Conservation (phyloP, 2,329 filamentous ascomycete genomes). For the Phyllosticta citrichinensis region DNA sequence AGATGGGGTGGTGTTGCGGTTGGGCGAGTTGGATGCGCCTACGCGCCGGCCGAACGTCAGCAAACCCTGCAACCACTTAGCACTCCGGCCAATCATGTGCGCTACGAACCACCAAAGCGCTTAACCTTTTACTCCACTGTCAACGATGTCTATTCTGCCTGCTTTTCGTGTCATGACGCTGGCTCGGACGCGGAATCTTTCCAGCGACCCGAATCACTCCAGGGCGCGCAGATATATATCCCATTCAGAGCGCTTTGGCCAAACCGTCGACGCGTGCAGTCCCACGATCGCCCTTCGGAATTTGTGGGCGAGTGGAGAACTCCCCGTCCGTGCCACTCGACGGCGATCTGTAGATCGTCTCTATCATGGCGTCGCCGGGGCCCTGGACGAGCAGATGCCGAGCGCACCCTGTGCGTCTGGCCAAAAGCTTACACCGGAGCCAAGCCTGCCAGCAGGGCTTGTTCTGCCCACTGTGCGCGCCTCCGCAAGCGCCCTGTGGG, state of each 20-base stretch:
- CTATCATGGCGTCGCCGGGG: neutral
- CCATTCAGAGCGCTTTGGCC: neutral
- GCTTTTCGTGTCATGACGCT: neutral
- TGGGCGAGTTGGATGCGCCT: neutral
- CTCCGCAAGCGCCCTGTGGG: neutral
- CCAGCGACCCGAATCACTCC: neutral
- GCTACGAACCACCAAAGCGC: neutral
- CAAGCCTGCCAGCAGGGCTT: neutral
- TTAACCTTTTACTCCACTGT: neutral
- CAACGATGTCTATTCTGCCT: neutral
- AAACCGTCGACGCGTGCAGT: neutral
- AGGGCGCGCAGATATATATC: neutral
- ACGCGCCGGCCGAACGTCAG: neutral
- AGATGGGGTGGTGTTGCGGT: neutral
- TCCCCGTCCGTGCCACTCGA: neutral
- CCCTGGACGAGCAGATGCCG: neutral
- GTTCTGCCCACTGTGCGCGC: neutral
- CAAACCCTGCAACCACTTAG: neutral
- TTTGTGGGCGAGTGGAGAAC: neutral
- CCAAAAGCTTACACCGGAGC: neutral
- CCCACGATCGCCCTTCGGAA: neutral
- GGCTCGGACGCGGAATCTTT: neutral
- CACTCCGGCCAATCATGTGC: neutral
- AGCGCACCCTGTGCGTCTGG: neutral
- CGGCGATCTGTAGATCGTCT: neutral